Base-by-base conservation (phyloP, 306 rosid genomes). In the Dryas octopetala region DNA sequence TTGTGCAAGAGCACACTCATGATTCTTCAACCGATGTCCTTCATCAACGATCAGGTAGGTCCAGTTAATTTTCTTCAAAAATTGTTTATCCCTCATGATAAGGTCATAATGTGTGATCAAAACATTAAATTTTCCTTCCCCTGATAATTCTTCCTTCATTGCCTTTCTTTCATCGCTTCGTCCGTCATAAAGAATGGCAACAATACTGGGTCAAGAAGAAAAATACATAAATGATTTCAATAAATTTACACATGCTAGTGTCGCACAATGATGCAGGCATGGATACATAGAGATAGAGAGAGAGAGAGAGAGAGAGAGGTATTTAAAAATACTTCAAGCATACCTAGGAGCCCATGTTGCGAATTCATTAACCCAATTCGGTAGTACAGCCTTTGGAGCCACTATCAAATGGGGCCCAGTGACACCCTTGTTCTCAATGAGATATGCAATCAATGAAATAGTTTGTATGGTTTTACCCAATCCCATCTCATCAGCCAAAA, bases 401-500 rank as follows among this genome's bases (percentile, higher is more conserved):
- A 96, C 98, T 70, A 96, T 90, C 88, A 96, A 89, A 84, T 96
- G 92, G 71, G 99, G 99, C 38, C 99, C 99, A 67, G 85, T 69
- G 68, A 96, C 99, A 58, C 90, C 97, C 87, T 96, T 96, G 86
- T 85, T 19, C 76, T 96, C 96, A 40, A 92, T 28, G 75, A 96
- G 96, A 82, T 96, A 75, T 57, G 97, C 99, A 80, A 96, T 82
- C 84, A 96, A 82, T 0, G 99, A 90, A 77, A 96, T 96, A 46
- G 99, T 96, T 82, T 96, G 99, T 84, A 96, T 96, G 47, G 99
- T 96, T 84, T 96, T 96, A 74, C 99, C 99, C 74, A 96, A 85
- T 51, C 99, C 99, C 99, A 96, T 96, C 86, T 96, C 99, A 70
- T 96, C 99, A 76, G 99, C 99, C 85, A 96, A 86, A 85, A 96